Evolutionary conservation across 495 filamentous ascomycete species (phyloP).

Genomic region (Bathelium albidoporum): DNA sequence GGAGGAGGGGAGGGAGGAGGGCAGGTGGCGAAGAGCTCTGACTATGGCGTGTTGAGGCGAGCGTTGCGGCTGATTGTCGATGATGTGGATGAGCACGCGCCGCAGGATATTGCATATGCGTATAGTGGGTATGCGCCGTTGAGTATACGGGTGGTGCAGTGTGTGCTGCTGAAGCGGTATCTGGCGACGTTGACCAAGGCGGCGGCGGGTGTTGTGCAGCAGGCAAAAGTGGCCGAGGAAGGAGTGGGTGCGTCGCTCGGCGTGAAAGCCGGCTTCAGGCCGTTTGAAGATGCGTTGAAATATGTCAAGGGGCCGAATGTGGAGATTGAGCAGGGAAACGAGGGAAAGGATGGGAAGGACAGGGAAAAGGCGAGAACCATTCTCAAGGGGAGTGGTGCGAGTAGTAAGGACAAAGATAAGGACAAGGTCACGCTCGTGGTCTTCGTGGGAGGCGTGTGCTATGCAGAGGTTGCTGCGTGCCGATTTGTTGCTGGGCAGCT

Average conservation of each 20-base stretch:
- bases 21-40: background rate
- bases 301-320: slow-evolving; percentile 78
- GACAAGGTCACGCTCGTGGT: slow-evolving; percentile 82
- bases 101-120: slow-evolving; percentile 91
- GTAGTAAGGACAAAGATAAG: slow-evolving; percentile 28
- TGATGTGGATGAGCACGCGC: slow-evolving; percentile 95
- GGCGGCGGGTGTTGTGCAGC: slow-evolving; percentile 72
- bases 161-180: slow-evolving; percentile 80
- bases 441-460: slow-evolving; percentile 88
- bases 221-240: background rate
- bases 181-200: slow-evolving; percentile 51
- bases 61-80: slow-evolving; percentile 82
- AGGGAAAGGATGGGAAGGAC: slow-evolving; percentile 62
- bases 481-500: slow-evolving; percentile 67
- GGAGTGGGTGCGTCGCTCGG: slow-evolving; percentile 1
- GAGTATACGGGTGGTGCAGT: slow-evolving; percentile 89
- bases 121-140: slow-evolving; percentile 96
- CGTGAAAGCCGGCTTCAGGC: slow-evolving; percentile 13
- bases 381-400: slow-evolving; percentile 50
- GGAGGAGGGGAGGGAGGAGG: background rate
- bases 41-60: slow-evolving; percentile 43
- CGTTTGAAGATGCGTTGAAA: slow-evolving; percentile 31
- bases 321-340: slow-evolving; percentile 60
- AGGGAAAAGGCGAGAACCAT: slow-evolving; percentile 84
- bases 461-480: slow-evolving; percentile 90